Evolutionary conservation across 306 rosid genomes (phyloP).

Genomic region (Vigna reflexopilosa): DNA sequence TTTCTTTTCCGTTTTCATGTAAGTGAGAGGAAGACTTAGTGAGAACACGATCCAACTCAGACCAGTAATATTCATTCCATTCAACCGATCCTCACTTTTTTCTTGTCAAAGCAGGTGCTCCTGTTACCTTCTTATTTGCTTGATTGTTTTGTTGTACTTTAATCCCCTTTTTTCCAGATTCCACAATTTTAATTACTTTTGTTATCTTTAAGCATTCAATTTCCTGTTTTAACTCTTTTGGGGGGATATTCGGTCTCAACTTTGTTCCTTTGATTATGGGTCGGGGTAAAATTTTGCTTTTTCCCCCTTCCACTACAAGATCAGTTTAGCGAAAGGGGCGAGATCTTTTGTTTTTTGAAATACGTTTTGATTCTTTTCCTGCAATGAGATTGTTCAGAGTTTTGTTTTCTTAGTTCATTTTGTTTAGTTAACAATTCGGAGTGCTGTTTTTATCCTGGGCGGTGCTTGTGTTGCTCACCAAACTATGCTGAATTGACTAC

Average conservation of each 20-base stretch:
- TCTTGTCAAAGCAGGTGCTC: conserved; percentile 11
- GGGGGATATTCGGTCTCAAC: conserved; percentile 11
- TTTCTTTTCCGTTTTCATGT: neutral
- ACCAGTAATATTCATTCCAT: conserved; percentile 13
- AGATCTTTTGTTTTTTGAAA: neutral
- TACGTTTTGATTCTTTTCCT: conserved; percentile 18
- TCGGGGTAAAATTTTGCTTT: conserved; percentile 25
- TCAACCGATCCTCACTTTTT: conserved; percentile 14
- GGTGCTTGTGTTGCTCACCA: conserved; percentile 4
- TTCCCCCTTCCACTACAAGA: neutral
- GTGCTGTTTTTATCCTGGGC: conserved; percentile 18
- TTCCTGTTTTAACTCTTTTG: neutral
- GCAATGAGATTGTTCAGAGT: conserved; percentile 21
- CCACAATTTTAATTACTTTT: conserved; percentile 7
- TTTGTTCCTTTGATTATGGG: conserved; percentile 14
- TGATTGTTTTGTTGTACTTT: neutral
- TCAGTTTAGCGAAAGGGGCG: neutral
- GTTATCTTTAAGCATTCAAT: conserved; percentile 19
- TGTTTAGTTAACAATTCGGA: conserved; percentile 17
- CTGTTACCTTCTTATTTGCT: neutral
- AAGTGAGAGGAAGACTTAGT: neutral
- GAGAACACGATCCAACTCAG: conserved; percentile 37
- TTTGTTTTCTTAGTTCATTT: conserved; percentile 3
- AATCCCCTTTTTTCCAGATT: conserved; percentile 7
- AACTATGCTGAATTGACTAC: conserved; percentile 33